Evolutionary conservation across 2,329 filamentous ascomycete genomes (phyloP), one percentile per base, ranked within the genome.

Genomic region (Metarhizium brunneum): DNA sequence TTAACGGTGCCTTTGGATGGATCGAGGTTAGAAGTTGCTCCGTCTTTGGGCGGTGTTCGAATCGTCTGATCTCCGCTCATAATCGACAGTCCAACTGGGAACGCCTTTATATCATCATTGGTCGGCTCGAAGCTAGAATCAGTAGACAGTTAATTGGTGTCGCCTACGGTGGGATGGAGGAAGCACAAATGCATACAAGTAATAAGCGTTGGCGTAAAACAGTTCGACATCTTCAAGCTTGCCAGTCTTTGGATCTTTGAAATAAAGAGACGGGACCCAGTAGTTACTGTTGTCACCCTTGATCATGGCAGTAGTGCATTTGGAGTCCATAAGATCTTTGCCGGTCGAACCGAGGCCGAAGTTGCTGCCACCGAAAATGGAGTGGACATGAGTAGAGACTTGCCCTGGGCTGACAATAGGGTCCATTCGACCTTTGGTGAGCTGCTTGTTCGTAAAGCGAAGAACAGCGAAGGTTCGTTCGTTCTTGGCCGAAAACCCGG

Each of bases 171-270:
- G n/a, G n/a, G 38, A 7, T 11, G 35, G 11, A 36, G 11, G 30
- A 36, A 8, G 10, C 32, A 13, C 14, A 8, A 7, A 30, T 16
- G 54, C 76, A 68, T 66, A 82, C 79, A 87, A 85, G 73, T 92
- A 92, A 75, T 94, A 94, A 58, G 81, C 81, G 65, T 85, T 85
- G 80, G 86, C 84, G 67, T 89, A 89, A 64, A 86, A 84, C 58
- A 88, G 72, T 48, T 83, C 76, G 18, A 91, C 87, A 40, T 79
- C 76, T 68, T 85, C 81, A 61, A 89, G 82, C 53, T 77, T 78
- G 51, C 80, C 81, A 60, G 84, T 82, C 61, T 79, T 72, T 63
- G 82, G 77, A 60, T 87, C 80, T 61, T 77, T 73, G 70, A 86
- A 90, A 71, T 85, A 91, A 2, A 92, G 72, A 32, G 76, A 75